Base-by-base conservation (phyloP, 2,329 filamentous ascomycete species). In the Exophiala spinifera region DNA sequence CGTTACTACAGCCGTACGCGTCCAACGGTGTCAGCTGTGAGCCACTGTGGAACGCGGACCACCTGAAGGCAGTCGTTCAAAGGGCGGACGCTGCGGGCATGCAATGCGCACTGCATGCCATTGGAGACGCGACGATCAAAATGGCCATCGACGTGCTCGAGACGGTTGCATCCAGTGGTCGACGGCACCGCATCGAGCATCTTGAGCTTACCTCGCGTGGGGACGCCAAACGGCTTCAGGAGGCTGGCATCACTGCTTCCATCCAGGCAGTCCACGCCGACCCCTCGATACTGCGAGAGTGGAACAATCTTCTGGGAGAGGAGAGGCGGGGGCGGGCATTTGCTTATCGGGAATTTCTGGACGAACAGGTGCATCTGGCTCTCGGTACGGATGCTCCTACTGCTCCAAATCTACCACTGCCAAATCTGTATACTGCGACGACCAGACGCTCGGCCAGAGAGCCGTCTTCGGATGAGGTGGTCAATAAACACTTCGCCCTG, bases 61-160 rank as follows among this genome's bases (percentile, higher is more conserved):
- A 70, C 64, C 67, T 79, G 2, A 64, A 61, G 19, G 70, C 70
- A 2, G 75, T 78, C 0, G 72, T 79, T 5, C 64, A 70, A 43
- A 71, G 69, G 43, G 76, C 77, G 3, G 72, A 73, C 40, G 58
- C 64, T 3, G 73, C 73, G 1, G 71, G 70, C 0, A 64, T 79
- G 1, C 77, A 79, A 61, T 76, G 74, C 52, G 77, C 77, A 0
- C 66, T 79, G 10, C 77, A 79, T 55, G 77, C 77, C 3, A 79
- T 79, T 53, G 77, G 77, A n/a, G 77, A 79, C 53, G 65, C 64
- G 49, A 72, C 77, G 3, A 69, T 78, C 2, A 68, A 69, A 33
- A 72, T 73, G 49, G 74, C 75, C 13, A 74, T 79, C 58, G 71
- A 78, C 46, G 69, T 70, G 1, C 66, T 79, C 6, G 72, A 74